Percentiles rank a stretch among this genome's conserved stretches.
Evolutionary conservation across 2,329 filamentous ascomycete genomes (phyloP).

Genomic region (Neonectria sp.): DNA sequence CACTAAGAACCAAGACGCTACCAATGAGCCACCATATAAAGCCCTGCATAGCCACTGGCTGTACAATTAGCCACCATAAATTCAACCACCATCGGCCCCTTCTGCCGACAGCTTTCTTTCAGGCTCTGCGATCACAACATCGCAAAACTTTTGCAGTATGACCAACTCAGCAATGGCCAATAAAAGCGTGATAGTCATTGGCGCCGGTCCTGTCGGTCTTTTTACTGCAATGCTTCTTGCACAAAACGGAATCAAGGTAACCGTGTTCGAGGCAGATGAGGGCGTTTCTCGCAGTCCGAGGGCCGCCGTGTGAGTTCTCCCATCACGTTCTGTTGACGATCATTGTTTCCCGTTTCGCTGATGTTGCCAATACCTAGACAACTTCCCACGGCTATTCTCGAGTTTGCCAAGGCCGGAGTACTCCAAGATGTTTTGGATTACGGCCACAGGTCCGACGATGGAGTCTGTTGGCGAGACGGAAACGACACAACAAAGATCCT

Average conservation of each 20-base stretch:
- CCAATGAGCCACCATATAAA: slow-evolving; percentile 1
- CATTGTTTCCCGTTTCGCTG: slow-evolving; percentile 5
- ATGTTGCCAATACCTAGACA: slow-evolving; percentile 9
- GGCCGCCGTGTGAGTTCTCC: slow-evolving; percentile 11
- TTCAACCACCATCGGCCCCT: not conserved
- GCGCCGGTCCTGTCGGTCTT: slow-evolving; percentile 17
- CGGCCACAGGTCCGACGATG: slow-evolving; percentile 16
- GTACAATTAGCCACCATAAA: not conserved
- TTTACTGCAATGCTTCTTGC: slow-evolving; percentile 14
- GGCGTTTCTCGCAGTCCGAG: slow-evolving; percentile 12
- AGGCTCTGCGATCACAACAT: not conserved
- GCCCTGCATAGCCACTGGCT: not conserved
- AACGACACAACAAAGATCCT: slow-evolving; percentile 16
- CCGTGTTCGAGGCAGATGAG: slow-evolving; percentile 11
- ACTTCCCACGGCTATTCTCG: slow-evolving; percentile 9
- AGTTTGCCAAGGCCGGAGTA: slow-evolving; percentile 16
- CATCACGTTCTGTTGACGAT: not conserved
- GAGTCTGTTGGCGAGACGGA: slow-evolving; percentile 17
- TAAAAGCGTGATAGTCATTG: slow-evolving; percentile 12
- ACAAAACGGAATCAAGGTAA: slow-evolving; percentile 9
- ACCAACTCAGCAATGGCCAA: slow-evolving; percentile 2
- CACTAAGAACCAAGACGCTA: not conserved
- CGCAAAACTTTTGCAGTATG: not conserved
- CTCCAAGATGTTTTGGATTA: slow-evolving; percentile 13
- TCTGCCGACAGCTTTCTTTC: not conserved